These are phyloP conservation scores for Ophiostoma tasmaniense DNA, from an alignment of 2,329 filamentous ascomycete genomes.

Conservation along the genomic window DNA sequence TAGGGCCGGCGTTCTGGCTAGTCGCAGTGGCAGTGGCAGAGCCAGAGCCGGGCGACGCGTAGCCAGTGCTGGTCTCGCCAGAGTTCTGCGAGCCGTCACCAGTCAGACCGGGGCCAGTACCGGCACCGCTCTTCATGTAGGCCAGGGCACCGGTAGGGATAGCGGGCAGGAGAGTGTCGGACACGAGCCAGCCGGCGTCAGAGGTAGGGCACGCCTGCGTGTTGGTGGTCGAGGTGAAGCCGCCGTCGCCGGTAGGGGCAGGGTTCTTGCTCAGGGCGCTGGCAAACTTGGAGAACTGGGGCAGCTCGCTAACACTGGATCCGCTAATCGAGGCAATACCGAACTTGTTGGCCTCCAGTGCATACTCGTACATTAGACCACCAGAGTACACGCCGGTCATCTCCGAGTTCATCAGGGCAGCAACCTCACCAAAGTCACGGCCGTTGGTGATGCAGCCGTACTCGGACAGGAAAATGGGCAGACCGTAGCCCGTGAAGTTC, in stretches of 20 bases:
- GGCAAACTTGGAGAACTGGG: constrained; percentile 53
- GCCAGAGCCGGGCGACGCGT: constrained; percentile 33
- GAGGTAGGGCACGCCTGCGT: constrained; percentile 41
- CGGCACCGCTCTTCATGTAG: constrained; percentile 47
- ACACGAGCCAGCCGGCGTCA: constrained; percentile 43
- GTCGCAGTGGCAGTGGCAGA: constrained; percentile 30
- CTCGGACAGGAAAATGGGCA: constrained; percentile 91
- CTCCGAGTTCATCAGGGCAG: constrained; percentile 66
- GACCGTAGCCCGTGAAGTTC: constrained; percentile 76
- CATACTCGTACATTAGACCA: constrained; percentile 94
- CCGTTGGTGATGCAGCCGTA: constrained; percentile 80
- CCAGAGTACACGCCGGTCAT: constrained; percentile 93
- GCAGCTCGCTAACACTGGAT: constrained; percentile 44
- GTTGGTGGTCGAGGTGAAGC: constrained; percentile 40
- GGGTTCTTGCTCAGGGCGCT: constrained; percentile 41
- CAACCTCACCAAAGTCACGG: constrained; percentile 73
- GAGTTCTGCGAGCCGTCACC: constrained; percentile 48
- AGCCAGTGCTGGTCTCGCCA: constrained; percentile 38
- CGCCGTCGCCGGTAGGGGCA: constrained; percentile 42
- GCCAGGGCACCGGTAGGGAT: constrained; percentile 44
- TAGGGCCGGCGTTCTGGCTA: constrained; percentile 25
- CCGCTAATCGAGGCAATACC: constrained; percentile 65
- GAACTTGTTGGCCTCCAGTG: constrained; percentile 67
- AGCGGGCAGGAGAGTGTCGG: constrained; percentile 40
- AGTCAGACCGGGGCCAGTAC: constrained; percentile 43